These are phyloP conservation scores for Candida pseudofarinosa DNA, from an alignment of 805 yeast genomes.

Conservation along the genomic window DNA sequence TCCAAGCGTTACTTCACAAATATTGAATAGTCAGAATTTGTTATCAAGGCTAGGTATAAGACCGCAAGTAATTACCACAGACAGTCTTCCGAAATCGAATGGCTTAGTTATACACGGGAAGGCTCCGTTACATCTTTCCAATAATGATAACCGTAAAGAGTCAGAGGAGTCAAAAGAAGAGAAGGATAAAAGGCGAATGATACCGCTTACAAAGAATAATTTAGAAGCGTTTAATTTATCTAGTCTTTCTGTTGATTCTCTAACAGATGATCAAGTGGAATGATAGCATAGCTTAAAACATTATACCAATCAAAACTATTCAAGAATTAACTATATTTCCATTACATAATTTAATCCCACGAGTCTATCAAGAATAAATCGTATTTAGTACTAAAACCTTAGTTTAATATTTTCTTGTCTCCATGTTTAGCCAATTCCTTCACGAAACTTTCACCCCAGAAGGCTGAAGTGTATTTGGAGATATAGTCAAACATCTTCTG, in stretches of 20 bases:
- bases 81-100: conserved; percentile 14
- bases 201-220: conserved; percentile 28
- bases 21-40: conserved; percentile 32
- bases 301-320: too few relatives aligned
- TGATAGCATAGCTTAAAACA: conserved; percentile 3
- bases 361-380: not conserved
- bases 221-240: conserved; percentile 22
- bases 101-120: not conserved
- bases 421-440: conserved; percentile 59
- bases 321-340: not conserved
- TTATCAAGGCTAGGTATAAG: conserved; percentile 36
- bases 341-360: not conserved
- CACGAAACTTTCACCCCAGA: conserved; percentile 97
- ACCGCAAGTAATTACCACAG: conserved; percentile 38
- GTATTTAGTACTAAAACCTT: not conserved
- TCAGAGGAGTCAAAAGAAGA: conserved; percentile 9
- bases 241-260: conserved; percentile 6
- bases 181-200: conserved; percentile 13
- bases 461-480: conserved; percentile 89
- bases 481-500: conserved; percentile 82
- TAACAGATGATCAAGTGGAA: conserved; percentile 17
- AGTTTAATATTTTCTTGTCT: conserved; percentile 3
- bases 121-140: not conserved
- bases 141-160: not conserved
- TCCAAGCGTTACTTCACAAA: conserved; percentile 22